phyloP scores from a whole-genome alignment of 345 rosid genomes.

The Zanthoxylum bungeanum region DNA sequence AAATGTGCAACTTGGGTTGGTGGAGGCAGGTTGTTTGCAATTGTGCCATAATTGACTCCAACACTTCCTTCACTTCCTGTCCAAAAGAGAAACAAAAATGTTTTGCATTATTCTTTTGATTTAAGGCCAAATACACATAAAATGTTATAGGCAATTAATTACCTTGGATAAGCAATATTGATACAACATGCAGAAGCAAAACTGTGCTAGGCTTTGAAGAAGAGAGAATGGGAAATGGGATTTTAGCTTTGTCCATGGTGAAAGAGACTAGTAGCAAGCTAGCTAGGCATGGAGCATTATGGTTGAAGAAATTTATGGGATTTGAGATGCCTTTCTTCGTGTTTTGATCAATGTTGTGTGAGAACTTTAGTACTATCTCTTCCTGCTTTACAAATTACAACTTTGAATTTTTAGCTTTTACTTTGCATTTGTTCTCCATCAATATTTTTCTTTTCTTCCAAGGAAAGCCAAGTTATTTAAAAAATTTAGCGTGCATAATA shows the following conservation, averaged over 20 bases:
- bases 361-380: slow-evolving; percentile 9
- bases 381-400: slow-evolving; percentile 22
- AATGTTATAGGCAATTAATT: not conserved
- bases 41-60: slow-evolving; percentile 82
- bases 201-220: slow-evolving; percentile 11
- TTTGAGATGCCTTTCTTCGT: slow-evolving; percentile 62
- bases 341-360: not conserved
- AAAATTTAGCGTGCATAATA: no score
- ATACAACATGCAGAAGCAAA: slow-evolving; percentile 14
- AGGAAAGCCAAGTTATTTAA: no score
- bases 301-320: slow-evolving; percentile 18
- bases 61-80: slow-evolving; percentile 46
- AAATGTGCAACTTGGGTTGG: slow-evolving; percentile 68
- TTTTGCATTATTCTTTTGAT: not conserved
- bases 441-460: no score
- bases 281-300: slow-evolving; percentile 18
- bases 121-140: not conserved
- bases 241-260: slow-evolving; percentile 7
- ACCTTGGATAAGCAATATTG: slow-evolving; percentile 21
- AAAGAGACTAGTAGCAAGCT: not conserved
- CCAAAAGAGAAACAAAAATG: no score
- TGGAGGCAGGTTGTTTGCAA: slow-evolving; percentile 73
- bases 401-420: slow-evolving; percentile 1
- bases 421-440: slow-evolving; percentile 18
- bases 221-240: not conserved